Conservation (phyloP, 2,329 filamentous ascomycete genomes). For the Verticillium albo-atrum region DNA sequence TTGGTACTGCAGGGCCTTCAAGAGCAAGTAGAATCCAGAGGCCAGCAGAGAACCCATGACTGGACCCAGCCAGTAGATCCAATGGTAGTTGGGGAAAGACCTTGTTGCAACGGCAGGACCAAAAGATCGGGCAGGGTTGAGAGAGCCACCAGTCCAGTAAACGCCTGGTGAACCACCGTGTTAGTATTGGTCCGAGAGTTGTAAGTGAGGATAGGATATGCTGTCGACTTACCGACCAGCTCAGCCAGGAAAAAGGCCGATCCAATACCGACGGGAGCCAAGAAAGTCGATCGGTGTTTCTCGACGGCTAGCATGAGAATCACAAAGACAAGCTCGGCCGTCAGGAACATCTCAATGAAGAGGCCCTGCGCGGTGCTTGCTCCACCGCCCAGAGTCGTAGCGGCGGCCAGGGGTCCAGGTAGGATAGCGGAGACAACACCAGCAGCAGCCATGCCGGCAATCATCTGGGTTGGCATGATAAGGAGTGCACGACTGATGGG, state of each 20-base stretch:
- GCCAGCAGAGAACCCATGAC: conserved; percentile 44
- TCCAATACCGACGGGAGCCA: conserved; percentile 70
- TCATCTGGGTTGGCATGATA: conserved; percentile 52
- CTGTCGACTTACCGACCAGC: conserved; percentile 30
- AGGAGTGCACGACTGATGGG: conserved; percentile 44
- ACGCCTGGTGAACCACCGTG: conserved; percentile 20
- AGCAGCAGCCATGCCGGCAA: conserved; percentile 55
- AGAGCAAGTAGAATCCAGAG: conserved; percentile 41
- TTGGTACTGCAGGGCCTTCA: conserved; percentile 48
- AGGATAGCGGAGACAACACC: conserved; percentile 53
- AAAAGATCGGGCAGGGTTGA: conserved; percentile 48
- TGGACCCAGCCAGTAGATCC: conserved; percentile 54
- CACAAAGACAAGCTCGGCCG: conserved; percentile 57
- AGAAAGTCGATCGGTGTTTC: conserved; percentile 67
- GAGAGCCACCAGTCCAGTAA: conserved; percentile 41
- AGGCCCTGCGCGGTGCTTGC: conserved; percentile 52
- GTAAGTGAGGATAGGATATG: too few relatives aligned
- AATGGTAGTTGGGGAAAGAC: conserved; percentile 40
- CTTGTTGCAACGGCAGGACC: conserved; percentile 40
- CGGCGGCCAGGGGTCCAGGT: conserved; percentile 51
- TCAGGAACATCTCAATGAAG: conserved; percentile 65
- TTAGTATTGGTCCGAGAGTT: too few relatives aligned
- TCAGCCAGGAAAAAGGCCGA: conserved; percentile 61
- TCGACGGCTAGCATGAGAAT: conserved; percentile 68
- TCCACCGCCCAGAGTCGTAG: conserved; percentile 49